phyloP scores from a whole-genome alignment of 352 stramenopile species.

The Pythium myriotylum region DNA sequence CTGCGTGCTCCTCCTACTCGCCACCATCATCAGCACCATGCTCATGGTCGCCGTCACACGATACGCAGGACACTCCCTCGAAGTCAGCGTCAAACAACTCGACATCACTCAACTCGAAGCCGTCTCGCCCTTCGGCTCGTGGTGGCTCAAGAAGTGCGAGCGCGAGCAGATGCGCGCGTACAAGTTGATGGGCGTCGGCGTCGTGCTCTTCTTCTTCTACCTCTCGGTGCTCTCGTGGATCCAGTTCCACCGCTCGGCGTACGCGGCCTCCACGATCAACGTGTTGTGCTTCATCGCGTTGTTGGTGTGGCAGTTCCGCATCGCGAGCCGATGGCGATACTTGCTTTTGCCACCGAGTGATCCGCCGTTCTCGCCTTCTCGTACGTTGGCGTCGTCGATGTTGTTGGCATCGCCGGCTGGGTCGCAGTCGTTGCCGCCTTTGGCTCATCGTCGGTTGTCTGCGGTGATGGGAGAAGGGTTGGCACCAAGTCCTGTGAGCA shows the following conservation, averaged over 20 bases:
- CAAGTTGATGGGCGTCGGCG: slow-evolving; percentile 69
- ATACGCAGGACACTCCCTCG: slow-evolving; percentile 56
- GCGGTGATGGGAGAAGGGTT: neutral
- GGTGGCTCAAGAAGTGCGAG: slow-evolving; percentile 72
- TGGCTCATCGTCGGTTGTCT: neutral
- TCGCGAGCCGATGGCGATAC: slow-evolving; percentile 79
- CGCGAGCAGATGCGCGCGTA: slow-evolving; percentile 71
- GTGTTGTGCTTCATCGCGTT: slow-evolving; percentile 50
- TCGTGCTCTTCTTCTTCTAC: slow-evolving; percentile 77
- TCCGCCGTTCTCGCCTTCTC: slow-evolving; percentile 13
- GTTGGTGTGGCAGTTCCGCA: slow-evolving; percentile 66
- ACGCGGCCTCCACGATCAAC: slow-evolving; percentile 46
- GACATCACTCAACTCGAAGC: slow-evolving; percentile 49
- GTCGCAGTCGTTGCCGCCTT: neutral
- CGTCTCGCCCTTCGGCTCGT: slow-evolving; percentile 60
- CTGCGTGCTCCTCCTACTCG: slow-evolving; percentile 55
- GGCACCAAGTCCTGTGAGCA: neutral
- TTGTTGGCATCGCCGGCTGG: neutral
- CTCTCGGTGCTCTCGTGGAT: slow-evolving; percentile 65
- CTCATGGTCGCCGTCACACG: slow-evolving; percentile 70
- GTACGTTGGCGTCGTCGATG: slow-evolving; percentile 10
- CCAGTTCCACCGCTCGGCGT: slow-evolving; percentile 57
- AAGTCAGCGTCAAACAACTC: slow-evolving; percentile 52
- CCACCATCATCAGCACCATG: slow-evolving; percentile 69
- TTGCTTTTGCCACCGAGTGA: slow-evolving; percentile 50